Conservation (phyloP, 805 yeast genomes). For the Zygosaccharomyces kombuchaensis region DNA sequence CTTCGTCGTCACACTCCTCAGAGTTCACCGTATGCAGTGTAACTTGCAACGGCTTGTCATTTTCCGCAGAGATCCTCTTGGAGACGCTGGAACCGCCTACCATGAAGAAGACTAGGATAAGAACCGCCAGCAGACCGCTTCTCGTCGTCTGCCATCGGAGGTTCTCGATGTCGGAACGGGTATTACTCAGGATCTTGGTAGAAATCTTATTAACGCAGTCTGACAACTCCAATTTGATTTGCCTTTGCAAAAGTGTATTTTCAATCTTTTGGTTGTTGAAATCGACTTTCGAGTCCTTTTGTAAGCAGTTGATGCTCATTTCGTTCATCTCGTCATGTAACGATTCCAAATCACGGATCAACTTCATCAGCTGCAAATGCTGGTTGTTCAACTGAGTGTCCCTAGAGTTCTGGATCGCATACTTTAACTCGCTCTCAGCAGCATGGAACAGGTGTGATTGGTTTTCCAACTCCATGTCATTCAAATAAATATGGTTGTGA, state of each 20-base stretch:
- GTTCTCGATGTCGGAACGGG: constrained; percentile 81
- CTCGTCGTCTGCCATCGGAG: constrained; percentile 92
- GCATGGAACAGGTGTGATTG: constrained; percentile 87
- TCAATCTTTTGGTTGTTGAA: constrained; percentile 83
- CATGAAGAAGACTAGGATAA: constrained; percentile 57
- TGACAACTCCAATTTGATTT: constrained; percentile 64
- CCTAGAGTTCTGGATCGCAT: constrained; percentile 70
- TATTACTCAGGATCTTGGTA: constrained; percentile 73
- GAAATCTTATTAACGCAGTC: constrained; percentile 81
- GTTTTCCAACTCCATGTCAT: constrained; percentile 69
- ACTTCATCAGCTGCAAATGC: constrained; percentile 57
- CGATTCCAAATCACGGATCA: constrained; percentile 68
- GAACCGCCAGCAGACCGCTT: constrained; percentile 74
- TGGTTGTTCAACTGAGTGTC: constrained; percentile 65
- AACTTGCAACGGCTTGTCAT: constrained; percentile 35
- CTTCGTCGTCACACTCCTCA: constrained; percentile 37
- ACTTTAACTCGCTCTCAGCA: constrained; percentile 80
- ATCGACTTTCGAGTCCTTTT: constrained; percentile 77
- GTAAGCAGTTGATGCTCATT: constrained; percentile 49
- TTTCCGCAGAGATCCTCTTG: constrained; percentile 35
- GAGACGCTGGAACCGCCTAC: constrained; percentile 48
- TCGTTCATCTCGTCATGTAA: constrained; percentile 75
- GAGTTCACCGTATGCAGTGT: constrained; percentile 33
- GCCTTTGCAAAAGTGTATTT: constrained; percentile 69
- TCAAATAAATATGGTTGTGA: constrained; percentile 35